Base-by-base conservation (phyloP, 805 yeast genomes). In the Isabelozyma pseudorhagii region DNA sequence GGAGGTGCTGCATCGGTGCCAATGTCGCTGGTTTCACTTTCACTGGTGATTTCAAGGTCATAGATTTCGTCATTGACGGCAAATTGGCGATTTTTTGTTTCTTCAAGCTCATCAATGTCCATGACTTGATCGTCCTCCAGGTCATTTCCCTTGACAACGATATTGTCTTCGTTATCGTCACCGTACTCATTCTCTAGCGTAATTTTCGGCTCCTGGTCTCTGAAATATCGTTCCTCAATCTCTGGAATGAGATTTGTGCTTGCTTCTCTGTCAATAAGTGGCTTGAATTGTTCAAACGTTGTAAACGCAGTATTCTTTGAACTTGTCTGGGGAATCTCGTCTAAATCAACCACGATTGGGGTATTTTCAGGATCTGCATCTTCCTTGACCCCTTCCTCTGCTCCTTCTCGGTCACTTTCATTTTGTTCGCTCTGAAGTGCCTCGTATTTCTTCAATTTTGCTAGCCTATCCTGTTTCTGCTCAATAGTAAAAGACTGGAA, bases 81-180 rank as follows among this genome's bases (percentile, higher is more conserved):
- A 15, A 15, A n/a, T 46, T 14, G 11, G 42, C 17, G 18, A 46
- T 46, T 13, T 11, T 21, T 13, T 6, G 18, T 18, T 36, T 14
- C 42, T 36, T 40, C 34, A 7, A 34, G 51, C 10, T 29, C 43
- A 29, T 51, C 53, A 11, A 38, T n/a, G 28, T 47, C 54, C 41
- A 49, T 48, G 18, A 8, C 44, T 38, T 41, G 45, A 40, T 45
- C 39, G 15, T 48, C 47, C 13, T 49, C 49, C 7, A 36, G 14
- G 15, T 46, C 49, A 13, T 28, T 18, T 38, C 25, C 18, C 38
- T 21, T 14, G 36, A 29, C 34, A 7, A 14, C 46, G 7, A 3
- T 27, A 8, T n/a, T 38, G 15, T 46, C 46, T 25, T 36, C 46
- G 6, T 39, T 40, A 27, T 42, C 38, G 29, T 38, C 42, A 29